Evolutionary conservation across 805 yeast genomes (phyloP), one percentile per base, ranked within the genome.

Genomic region (Nakazawaea peltata): DNA sequence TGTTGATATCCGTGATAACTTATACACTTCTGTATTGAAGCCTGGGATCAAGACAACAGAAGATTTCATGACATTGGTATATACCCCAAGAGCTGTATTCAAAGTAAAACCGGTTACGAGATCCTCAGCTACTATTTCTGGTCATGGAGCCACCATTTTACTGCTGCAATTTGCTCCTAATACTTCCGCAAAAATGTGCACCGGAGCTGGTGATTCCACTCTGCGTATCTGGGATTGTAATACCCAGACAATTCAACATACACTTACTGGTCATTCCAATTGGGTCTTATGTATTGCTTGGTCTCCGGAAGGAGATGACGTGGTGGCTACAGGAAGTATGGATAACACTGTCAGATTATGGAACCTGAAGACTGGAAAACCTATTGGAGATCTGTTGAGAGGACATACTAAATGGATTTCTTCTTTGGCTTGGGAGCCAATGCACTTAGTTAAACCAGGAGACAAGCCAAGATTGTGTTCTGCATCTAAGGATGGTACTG

Each of bases 141-240:
- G 98, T 5, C 98, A 92, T 54, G 95, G 95, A 1, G 75, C 95
- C 2, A 92, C 97, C 0, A 85, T 92, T 41, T 63, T 92, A 44
- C 84, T 96, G 41, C 81, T 92, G 28, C 88, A 83, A 43, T 92
- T 92, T 68, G 94, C 98, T 2, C 98, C 98, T 21, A 70, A 82
- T 49, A 79, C 88, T 13, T 74, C 90, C 13, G 69, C 88, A 2
- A 67, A 84, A 46, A 77, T 88, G 81, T 92, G 84, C 27, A 82
- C 97, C 0, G 98, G 98, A 25, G 85, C 96, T 5, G 98, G 98
- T 30, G 98, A 92, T 57, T 74, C 81, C 25, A 88, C 97, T 7
- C 97, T 97, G 2, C 69, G 97, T 53, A 73, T 90, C 32, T 92
- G 98, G 98, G 97, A 88, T 59, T 83, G 95, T 56, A 80, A 86